Conservation (phyloP, 176 grass and related monocot genomes). For the Hordeum marinum region DNA sequence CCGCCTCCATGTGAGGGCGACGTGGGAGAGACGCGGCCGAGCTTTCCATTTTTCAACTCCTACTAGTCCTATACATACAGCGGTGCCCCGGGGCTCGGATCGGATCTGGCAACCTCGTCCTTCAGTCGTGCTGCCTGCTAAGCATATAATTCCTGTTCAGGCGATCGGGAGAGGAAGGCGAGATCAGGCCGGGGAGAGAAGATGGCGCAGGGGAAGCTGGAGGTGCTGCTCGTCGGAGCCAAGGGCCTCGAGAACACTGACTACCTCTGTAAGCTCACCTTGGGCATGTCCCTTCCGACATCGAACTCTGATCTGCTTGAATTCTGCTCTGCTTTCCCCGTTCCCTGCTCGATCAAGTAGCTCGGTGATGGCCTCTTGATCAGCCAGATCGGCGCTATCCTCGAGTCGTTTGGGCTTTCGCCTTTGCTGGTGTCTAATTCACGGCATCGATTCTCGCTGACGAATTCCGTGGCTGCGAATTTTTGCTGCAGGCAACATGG, state of each 20-base stretch:
- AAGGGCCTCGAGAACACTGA: conserved; percentile 87
- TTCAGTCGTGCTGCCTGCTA: neutral
- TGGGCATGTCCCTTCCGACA: neutral
- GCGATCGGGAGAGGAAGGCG: neutral
- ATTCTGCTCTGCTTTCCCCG: neutral
- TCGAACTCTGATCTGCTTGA: neutral
- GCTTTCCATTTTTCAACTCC: no score
- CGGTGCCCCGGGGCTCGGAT: no score
- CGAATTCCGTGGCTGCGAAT: neutral
- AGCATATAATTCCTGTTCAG: neutral
- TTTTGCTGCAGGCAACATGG: conserved; percentile 58
- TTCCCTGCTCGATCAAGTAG: neutral
- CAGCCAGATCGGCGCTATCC: neutral
- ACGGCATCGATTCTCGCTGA: neutral
- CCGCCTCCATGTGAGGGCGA: conserved; percentile 10
- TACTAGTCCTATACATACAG: no score
- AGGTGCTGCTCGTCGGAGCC: conserved; percentile 84
- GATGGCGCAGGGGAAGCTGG: conserved; percentile 72
- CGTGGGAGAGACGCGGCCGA: neutral
- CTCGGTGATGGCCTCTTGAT: neutral
- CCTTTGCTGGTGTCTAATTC: neutral
- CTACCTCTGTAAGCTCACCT: conserved; percentile 52
- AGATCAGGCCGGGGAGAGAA: neutral
- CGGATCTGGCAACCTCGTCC: no score
- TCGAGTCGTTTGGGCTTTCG: neutral